Evolutionary conservation across 768 basidiomycete species (phyloP), one percentile per base, ranked within the genome.

Genomic region (Chlorophyllum brunneum): DNA sequence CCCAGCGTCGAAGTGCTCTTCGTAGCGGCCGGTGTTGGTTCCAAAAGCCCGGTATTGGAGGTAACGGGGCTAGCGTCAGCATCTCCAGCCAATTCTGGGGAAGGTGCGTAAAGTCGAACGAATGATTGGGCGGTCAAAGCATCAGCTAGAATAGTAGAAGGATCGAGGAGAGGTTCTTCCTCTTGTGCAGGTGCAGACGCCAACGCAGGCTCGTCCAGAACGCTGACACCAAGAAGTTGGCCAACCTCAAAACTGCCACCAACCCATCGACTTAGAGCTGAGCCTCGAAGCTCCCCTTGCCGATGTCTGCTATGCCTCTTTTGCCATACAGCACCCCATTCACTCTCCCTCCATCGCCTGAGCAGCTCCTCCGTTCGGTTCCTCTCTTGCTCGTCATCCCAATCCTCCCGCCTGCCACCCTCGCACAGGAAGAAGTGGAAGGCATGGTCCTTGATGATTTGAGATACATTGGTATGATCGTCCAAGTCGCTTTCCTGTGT

Each of bases 161-260:
- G 26, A 37, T 29, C 42, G n/a, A 52, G 34, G 1, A 29, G 22
- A n/a, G 22, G 33, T 20, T 52, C 48, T 13, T 40, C 51, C 33
- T 52, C 51, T 42, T 41, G 51, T 22, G 51, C 8, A 22, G 26
- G 22, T n/a, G 9, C 20, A n/a, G 38, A 10, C 27, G 15, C 20
- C n/a, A n/a, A 9, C n/a, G 44, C 13, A 3, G 63, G 61, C 39
- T 70, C 70, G 38, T 76, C 69, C 43, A 85, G 68, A 27, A 86
- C 68, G 55, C 82, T 78, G 45, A 90, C 75, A 9, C 88, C 90
- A 31, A 91, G 70, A 55, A 92, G 76, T n/a, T 76, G 76, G 2
- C 90, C 90, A 31, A 92, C 73, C 60, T 89, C 86, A 56, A 92
- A 92, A 54, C 82, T 88, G 20, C 74, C 74, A 23, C 90, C 88